Percentiles rank a stretch among this genome's conserved stretches.
Conservation (phyloP, 768 basidiomycete species). For the Trichaptum fuscoviolaceum region DNA sequence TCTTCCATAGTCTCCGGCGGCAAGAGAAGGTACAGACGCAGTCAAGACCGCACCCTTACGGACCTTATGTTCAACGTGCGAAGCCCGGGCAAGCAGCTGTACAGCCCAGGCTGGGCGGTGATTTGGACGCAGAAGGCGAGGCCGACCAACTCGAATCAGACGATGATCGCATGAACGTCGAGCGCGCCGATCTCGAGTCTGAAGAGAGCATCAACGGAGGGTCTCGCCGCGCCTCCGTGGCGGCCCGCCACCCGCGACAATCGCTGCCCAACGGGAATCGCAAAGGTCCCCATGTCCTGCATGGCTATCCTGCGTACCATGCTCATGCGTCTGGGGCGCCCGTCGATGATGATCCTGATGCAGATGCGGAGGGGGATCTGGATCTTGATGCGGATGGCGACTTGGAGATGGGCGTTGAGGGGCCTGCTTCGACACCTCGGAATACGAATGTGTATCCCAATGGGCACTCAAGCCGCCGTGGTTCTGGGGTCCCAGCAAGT, state of each 20-base stretch:
- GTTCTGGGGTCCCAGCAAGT: slow-evolving; percentile 17
- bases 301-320: neutral
- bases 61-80: neutral
- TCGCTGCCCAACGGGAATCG: neutral
- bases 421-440: neutral
- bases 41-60: neutral
- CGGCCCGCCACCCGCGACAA: neutral
- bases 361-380: neutral
- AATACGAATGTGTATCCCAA: neutral
- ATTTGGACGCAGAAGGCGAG: slow-evolving; percentile 21
- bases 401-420: neutral
- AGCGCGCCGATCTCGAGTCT: neutral
- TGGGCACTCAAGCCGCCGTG: slow-evolving; percentile 5
- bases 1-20: neutral
- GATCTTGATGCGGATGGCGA: neutral
- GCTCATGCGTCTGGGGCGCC: neutral
- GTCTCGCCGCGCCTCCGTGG: neutral
- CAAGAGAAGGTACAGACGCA: neutral
- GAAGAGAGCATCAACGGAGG: neutral
- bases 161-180: slow-evolving; percentile 2
- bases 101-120: slow-evolving; percentile 15
- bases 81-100: neutral
- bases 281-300: neutral
- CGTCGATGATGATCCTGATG: neutral
- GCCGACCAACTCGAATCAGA: slow-evolving; percentile 19